These are phyloP conservation scores for Fusarium pseudograminearum DNA, from an alignment of 2,329 filamentous ascomycete genomes.

Conservation along the genomic window DNA sequence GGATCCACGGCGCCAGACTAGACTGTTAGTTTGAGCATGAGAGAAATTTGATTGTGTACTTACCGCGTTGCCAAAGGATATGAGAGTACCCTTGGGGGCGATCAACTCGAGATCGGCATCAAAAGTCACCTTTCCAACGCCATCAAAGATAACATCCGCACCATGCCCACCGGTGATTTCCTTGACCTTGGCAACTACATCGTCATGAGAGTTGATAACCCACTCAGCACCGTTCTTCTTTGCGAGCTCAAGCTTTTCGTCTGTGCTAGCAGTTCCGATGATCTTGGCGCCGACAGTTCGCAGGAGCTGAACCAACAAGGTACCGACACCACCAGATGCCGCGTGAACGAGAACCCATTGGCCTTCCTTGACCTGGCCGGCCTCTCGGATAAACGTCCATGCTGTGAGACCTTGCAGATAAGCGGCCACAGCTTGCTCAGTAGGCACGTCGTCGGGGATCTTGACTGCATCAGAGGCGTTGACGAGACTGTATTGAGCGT, in stretches of 20 bases:
- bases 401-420: constrained; percentile 88
- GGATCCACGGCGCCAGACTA: constrained; percentile 80
- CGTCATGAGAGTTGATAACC: constrained; percentile 75
- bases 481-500: constrained; percentile 68
- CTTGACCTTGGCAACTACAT: constrained; percentile 69
- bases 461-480: constrained; percentile 67
- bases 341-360: constrained; percentile 89
- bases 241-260: constrained; percentile 78
- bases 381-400: constrained; percentile 81
- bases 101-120: constrained; percentile 80
- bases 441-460: constrained; percentile 71
- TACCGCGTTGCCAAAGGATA: constrained; percentile 84
- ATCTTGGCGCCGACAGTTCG: constrained; percentile 77
- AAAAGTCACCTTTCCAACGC: constrained; percentile 87
- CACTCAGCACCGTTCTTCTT: constrained; percentile 77
- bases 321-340: constrained; percentile 84
- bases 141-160: constrained; percentile 83
- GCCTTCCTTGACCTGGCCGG: constrained; percentile 78
- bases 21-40: constrained; percentile 19
- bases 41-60: constrained; percentile 49
- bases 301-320: constrained; percentile 81
- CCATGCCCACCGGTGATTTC: constrained; percentile 80
- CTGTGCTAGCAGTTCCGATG: constrained; percentile 82
- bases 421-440: constrained; percentile 74
- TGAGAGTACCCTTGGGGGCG: constrained; percentile 80